Base-by-base conservation (phyloP, 2,329 filamentous ascomycete genomes). In the Sporothrix dimorphospora region DNA sequence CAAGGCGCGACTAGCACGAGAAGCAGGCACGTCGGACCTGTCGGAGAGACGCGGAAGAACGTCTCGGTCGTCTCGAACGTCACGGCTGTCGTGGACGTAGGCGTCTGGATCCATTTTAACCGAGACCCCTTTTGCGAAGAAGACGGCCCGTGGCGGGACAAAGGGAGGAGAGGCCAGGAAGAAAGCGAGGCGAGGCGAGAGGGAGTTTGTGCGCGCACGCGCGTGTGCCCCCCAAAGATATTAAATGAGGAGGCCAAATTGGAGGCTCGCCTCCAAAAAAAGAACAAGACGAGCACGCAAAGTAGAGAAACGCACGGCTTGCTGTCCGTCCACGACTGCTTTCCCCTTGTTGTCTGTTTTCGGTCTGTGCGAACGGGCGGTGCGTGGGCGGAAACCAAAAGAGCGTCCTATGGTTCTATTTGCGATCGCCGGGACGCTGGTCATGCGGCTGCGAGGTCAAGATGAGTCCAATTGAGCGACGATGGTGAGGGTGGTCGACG, bases 81-180 rank as follows among this genome's bases (percentile, higher is more conserved):
- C 59, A 51, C 66, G 63, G 47, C 16, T 40, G 70, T 70, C 70
- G 53, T 49, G 61, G 38, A 51, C 69, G 61, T 73, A 61, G 24
- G 66, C 66, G 55, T 72, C 74, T 51, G 71, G 73, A 61, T 75
- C 73, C 76, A 77, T 77, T 70, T 73, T 76, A 71, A 67, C 71
- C 69, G 72, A 70, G 67, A 74, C 38, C 63, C 55, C 8, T n/a
- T 30, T 57, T 49, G 42, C 63, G 24, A 47, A 16, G 40, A 12
- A 63, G 65, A 71, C n/a, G 24, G 49, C 27, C 30, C 7, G 66
- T 57, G 38, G 67, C n/a, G 57, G 47, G 14, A 61, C 42, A 69
- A 4, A 27, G n/a, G n/a, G 51, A 47, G 71, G 12, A 67, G 27
- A 57, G 14, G 34, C 12, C 57, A 34, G 40, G 14, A 59, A 14